phyloP scores from a whole-genome alignment of 306 rosid species.

The Castanospermum australe region DNA sequence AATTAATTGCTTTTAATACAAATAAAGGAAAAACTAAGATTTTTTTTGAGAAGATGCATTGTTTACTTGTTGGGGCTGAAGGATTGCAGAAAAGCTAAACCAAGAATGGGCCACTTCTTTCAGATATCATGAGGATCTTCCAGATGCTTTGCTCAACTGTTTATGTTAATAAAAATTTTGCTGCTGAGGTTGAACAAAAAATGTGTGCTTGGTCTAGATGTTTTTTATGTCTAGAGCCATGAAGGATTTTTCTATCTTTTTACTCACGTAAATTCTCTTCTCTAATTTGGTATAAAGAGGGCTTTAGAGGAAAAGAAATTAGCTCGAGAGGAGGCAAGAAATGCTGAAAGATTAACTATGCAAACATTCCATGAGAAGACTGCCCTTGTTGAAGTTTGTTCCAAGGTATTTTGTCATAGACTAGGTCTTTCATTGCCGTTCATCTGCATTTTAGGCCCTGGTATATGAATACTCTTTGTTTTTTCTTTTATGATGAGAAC shows the following conservation, averaged over 20 bases:
- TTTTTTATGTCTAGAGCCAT: background rate
- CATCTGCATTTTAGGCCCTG: background rate
- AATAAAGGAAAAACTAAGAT: background rate
- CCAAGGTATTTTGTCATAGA: conserved; percentile 57
- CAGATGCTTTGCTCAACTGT: background rate
- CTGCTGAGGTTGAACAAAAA: background rate
- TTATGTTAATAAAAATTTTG: background rate
- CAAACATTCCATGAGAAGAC: conserved; percentile 74
- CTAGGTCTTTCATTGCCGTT: background rate
- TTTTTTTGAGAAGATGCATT: background rate
- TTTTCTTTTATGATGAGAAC: background rate
- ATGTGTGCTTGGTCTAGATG: background rate
- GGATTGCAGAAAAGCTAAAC: background rate
- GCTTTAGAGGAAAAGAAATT: conserved; percentile 78
- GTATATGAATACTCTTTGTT: background rate
- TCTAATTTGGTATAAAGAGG: conserved; percentile 50
- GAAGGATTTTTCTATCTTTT: background rate
- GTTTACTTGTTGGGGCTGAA: background rate
- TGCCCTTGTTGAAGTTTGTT: conserved; percentile 60
- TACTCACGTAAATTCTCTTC: conserved; percentile 19
- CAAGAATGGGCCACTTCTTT: background rate
- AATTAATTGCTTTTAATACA: background rate
- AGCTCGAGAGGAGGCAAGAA: conserved; percentile 73
- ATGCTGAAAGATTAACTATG: conserved; percentile 73
- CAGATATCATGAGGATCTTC: background rate